Evolutionary conservation across 768 basidiomycete species (phyloP).

Genomic region (Psilocybe cubensis): DNA sequence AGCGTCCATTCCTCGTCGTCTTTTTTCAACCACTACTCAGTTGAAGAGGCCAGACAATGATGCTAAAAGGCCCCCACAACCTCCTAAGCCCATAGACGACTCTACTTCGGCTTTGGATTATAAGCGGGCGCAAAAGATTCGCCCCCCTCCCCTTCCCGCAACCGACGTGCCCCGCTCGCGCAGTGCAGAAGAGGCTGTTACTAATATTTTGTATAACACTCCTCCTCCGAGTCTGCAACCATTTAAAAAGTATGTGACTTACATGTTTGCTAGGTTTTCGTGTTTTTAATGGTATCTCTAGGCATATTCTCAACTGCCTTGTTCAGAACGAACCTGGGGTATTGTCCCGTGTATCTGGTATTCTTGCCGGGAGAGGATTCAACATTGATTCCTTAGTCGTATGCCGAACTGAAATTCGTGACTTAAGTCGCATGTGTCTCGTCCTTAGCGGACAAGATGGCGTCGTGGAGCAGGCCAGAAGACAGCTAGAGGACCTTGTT

Average conservation of each 20-base stretch:
- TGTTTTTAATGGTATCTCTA: constrained; percentile 34
- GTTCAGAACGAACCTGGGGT: constrained; percentile 99
- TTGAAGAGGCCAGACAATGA: constrained; percentile 30
- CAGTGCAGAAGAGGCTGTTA: constrained; percentile 94
- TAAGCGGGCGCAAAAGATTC: constrained; percentile 69
- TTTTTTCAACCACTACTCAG: constrained; percentile 40
- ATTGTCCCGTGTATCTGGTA: constrained; percentile 97
- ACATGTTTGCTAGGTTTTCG: not conserved
- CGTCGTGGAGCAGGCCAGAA: constrained; percentile 94
- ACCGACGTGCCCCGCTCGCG: constrained; percentile 85
- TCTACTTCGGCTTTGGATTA: constrained; percentile 96
- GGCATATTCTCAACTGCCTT: constrained; percentile 95
- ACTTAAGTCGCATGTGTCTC: constrained; percentile 97
- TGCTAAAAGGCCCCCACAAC: constrained; percentile 54
- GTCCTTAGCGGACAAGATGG: constrained; percentile 96
- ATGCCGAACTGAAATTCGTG: constrained; percentile 95
- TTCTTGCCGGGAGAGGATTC: constrained; percentile 95
- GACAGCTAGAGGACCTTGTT: constrained; percentile 96
- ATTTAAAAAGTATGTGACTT: constrained; percentile 77
- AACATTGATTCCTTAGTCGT: constrained; percentile 99
- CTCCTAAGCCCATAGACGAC: constrained; percentile 84
- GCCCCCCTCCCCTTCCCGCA: constrained; percentile 84
- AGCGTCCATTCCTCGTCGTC: constrained; percentile 26
- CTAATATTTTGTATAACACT: constrained; percentile 96
- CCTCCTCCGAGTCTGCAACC: constrained; percentile 90